Evolutionary conservation across 2,329 filamentous ascomycete genomes (phyloP), one percentile per base, ranked within the genome.

Genomic region (Aspergillus quadrilineatus): DNA sequence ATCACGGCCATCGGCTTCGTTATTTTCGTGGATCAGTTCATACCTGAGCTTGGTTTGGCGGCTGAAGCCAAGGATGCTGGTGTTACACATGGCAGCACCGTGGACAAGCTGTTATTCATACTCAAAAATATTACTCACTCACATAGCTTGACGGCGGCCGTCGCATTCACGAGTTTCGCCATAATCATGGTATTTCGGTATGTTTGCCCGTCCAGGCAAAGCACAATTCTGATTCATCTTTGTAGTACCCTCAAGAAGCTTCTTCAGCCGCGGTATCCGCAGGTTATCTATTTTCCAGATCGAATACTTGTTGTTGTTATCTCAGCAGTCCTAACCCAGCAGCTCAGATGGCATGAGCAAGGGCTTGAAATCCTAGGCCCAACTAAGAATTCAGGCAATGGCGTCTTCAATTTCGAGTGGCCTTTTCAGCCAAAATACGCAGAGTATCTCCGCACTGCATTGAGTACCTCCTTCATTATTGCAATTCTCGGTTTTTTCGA

Each of bases 401-500:
- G 73, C 5, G 81, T 85, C 2, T 96, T 97, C 68, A 80, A 85
- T 2, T 92, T 97, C 64, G 86, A 89, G 59, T 97, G 92, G 82
- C 93, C 94, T 0, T 94, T 97, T 67, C 85, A 87, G 61, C 76
- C 84, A 2, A 80, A 84, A 4, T 85, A 95, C 64, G 86, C 97
- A 80, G 82, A 85, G 26, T 89, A 97, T 69, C 89, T 95, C 53
- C 87, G 89, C 22, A 89, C 91, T 60, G 89, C 91, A 37, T 89
- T 97, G 82, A 88, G 90, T 50, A 97, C 94, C 0, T 89, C 91
- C 0, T 96, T 99, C 68, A 81, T 97, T 53, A 96, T 99, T 62
- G 91, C 92, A 0, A 81, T 99, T 26, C 85, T 99, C 0, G 94
- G 94, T n/a, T 99, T 99, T 75, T 99, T 99, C 67, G 94, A 99